Evolutionary conservation across 2,329 filamentous ascomycete genomes (phyloP), one percentile per base, ranked within the genome.

Genomic region (Colletotrichum lentis): DNA sequence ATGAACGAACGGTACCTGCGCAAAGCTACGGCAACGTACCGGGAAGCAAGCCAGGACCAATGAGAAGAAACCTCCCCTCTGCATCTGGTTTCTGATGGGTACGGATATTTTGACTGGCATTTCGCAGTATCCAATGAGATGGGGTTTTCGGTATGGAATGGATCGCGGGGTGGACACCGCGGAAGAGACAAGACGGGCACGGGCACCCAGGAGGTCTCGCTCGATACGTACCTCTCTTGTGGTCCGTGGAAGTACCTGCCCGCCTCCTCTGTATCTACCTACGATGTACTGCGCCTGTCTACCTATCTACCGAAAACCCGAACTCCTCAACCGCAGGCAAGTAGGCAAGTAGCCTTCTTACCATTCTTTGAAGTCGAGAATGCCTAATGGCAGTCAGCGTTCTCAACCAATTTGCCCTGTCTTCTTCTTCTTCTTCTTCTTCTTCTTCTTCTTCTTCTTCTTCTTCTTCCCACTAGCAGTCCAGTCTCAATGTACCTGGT

Each of bases 1-100:
- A 56, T 41, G 50, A 43, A 69, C 50, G 62, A 69, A 65, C 55
- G 66, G 66, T 68, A 68, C 62, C 66, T 68, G 62, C 43, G 55
- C 55, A 27, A 66, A 65, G 50, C 39, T 37, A 50, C 20, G n/a
- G 46, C 31, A 12, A 55, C 61, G 47, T 68, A 68, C 65, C 61
- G 55, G 55, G 61, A 22, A 41, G 49, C 52, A 37, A 24, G 50
- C 57, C 41, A 62, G 44, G 41, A 24, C 35, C 22, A 31, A 43
- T 47, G 43, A 35, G 46, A 57, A 46, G 44, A 47, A 14, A n/a
- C n/a, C n/a, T 18, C 10, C 16, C 22, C n/a, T 56, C 39, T 56
- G 31, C 57, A 35, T 64, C 47, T 64, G 35, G 52, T 46, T 35
- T 35, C 31, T 35, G 31, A 35, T 35, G 31, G 31, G 31, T 35